Base-by-base conservation (phyloP, 169 alveolate genomes). In the Plasmodium ovale region DNA sequence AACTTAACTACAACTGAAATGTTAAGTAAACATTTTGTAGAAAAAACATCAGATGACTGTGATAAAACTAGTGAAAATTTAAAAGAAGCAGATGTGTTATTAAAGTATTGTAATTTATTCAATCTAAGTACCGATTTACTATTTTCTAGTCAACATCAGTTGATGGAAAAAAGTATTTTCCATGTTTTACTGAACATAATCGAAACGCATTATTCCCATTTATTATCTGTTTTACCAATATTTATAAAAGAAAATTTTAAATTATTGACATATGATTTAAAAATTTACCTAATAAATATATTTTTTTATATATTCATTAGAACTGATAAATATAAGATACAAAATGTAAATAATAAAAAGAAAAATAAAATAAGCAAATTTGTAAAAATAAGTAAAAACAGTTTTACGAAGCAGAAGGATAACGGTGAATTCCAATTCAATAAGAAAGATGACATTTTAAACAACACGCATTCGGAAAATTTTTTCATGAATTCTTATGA, bases 211-310 rank as follows among this genome's bases (percentile, higher is more conserved):
- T 77, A 77, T 60, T 16, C 69, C 33, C 56, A 77, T 67, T 53
- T 77, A n/a, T 51, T 59, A 47, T 47, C 12, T 21, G 62, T 77
- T 77, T 56, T 77, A 14, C 88, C 88, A 39, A 77, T 77, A 37
- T 77, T 77, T 54, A 47, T n/a, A 51, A 77, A 77, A 37, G 68
- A 77, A 7, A 60, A 21, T 37, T 77, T 77, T 77, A 77, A 77
- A 47, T 19, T 77, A 21, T 47, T 77, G 31, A 62, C 88, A 21
- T 44, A 54, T 37, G 88, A 77, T 77, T 16, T 77, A 35, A 77
- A 77, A 77, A 56, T 54, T 29, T 77, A 77, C 37, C 16, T 77
- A 77, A 77, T 77, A 77, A 77, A 77, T 64, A 77, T 77, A 39
- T 77, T 77, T 77, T 77, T 77, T 49, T 77, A 31, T 53, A 77